Evolutionary conservation across 1,284 basidiomycete genomes (phyloP), one percentile per base, ranked within the genome.

Genomic region (Cutaneotrichosporon sp.): DNA sequence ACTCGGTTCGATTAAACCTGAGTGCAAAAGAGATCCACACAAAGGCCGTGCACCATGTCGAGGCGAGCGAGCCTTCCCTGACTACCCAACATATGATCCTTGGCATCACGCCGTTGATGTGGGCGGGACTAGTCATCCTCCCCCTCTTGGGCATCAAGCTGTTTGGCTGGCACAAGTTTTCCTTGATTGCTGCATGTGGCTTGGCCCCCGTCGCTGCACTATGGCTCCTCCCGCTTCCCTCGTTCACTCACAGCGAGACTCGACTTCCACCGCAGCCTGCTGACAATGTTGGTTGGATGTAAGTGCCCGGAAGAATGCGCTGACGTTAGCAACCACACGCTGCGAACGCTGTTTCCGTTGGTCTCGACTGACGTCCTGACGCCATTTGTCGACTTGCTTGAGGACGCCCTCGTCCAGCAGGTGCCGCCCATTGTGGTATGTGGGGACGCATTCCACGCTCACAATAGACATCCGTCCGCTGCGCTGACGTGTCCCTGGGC

Each of bases 371-470:
- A 80, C 61, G 69, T 80, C n/a, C 70, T 81, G n/a, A 73, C 73
- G 5, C 80, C 80, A 2, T 79, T 81, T 56, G 72, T 82, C 34
- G 81, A 82, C 64, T 69, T 82, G 2, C 68, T 82, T 40, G 80
- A 81, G 61, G 80, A 81, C 59, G 79, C 80, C 1, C 69, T 81
- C 52, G 70, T 76, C 16, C 65, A 74, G 42, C 78, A 81, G 63
- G 76, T 80, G 2, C 80, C 80, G 0, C 76, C 80, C 0, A 69
- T 80, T 13, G 73, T 81, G 22, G 58, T 60, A 34, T 52, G 16
- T 22, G 6, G n/a, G 16, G 5, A 21, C 3, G 31, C 49, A n/a
- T 40, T 18, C 58, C 11, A 21, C 4, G 38, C 56, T 56, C 14
- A 53, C 31, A 5, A 6, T 51, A 79, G 77, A 80, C 79, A 0